Conservation (phyloP, 2,329 filamentous ascomycete species). For the Aspergillus latus region DNA sequence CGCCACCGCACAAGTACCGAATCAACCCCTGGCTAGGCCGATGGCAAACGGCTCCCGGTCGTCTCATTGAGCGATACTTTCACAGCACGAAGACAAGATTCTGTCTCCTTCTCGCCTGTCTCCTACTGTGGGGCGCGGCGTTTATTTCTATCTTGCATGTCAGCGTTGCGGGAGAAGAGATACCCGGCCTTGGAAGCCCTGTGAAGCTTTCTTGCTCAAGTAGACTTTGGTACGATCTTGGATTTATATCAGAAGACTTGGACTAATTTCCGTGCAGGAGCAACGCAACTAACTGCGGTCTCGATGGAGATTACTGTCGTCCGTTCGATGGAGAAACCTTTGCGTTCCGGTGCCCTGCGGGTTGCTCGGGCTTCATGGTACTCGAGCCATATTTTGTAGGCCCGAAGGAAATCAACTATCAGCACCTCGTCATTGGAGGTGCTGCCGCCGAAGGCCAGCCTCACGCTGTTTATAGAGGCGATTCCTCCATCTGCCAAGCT, state of each 20-base stretch:
- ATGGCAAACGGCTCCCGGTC: conserved; percentile 36
- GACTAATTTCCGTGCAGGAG: conserved; percentile 21
- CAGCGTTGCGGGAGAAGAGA: conserved; percentile 30
- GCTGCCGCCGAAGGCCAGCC: conserved; percentile 39
- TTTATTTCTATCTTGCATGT: conserved; percentile 35
- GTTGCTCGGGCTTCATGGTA: conserved; percentile 53
- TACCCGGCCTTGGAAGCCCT: conserved; percentile 35
- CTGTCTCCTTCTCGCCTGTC: conserved; percentile 26
- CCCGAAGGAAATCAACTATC: conserved; percentile 55
- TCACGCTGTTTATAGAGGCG: conserved; percentile 55
- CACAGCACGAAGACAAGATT: conserved; percentile 27
- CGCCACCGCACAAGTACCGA: conserved; percentile 33
- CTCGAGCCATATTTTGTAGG: conserved; percentile 59
- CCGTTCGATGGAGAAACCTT: conserved; percentile 56
- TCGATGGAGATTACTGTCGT: conserved; percentile 58
- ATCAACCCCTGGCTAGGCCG: conserved; percentile 35
- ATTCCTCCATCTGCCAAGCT: conserved; percentile 61
- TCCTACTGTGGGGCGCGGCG: conserved; percentile 34
- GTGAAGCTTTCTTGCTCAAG: conserved; percentile 37
- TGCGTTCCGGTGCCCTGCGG: conserved; percentile 59
- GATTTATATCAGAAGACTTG: conserved; percentile 30
- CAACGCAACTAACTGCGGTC: conserved; percentile 50
- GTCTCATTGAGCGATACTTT: conserved; percentile 32
- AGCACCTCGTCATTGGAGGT: conserved; percentile 56
- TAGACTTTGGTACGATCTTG: conserved; percentile 41